Base-by-base conservation (phyloP, 768 basidiomycete genomes). In the Trametes sanguinea region DNA sequence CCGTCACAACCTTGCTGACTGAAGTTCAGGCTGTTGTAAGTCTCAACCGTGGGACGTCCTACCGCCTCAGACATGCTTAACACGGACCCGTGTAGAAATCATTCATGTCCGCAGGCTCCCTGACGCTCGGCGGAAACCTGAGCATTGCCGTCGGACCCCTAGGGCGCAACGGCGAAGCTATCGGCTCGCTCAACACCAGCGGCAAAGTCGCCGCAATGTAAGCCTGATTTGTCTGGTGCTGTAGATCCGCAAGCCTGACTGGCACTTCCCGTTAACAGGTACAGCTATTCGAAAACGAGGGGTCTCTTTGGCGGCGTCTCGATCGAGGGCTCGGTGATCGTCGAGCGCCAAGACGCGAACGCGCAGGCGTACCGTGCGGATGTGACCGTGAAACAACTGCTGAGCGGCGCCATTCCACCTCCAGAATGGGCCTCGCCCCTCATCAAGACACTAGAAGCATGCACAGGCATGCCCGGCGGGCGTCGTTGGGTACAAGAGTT, bases 311-410 rank as follows among this genome's bases (percentile, higher is more conserved):
- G 96, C 33, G 96, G 96, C 5, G 81, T 97, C 10, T 94, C 92
- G 16, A 73, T 92, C 10, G 90, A 92, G 77, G 94, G 94, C 11
- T 92, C 90, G 1, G 87, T 97, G 53, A 95, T 98, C 61, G 82
- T 97, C 14, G 96, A 97, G 74, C 85, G 96, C 42, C 90, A 94
- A 70, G 96, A 99, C 73, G 93, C 94, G 8, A 98, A 97, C 71
- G 78, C 84, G 1, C 80, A 87, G 51, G 95, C 95, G 2, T 97
- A 97, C 70, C 74, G 76, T 32, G 81, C 84, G 2, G 82, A 88
- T 56, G 91, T 95, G 16, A 86, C 88, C 1, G 88, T 81, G 2
- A 89, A 88, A 72, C 81, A 88, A 71, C 84, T 99, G 29, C 85
- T 99, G 14, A 88, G 85, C 42, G 96, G 96, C 6, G 73, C 72